Percentiles rank a stretch among this genome's conserved stretches.
phyloP scores from a whole-genome alignment of 352 stramenopile genomes.

The Pythium oligandrum region DNA sequence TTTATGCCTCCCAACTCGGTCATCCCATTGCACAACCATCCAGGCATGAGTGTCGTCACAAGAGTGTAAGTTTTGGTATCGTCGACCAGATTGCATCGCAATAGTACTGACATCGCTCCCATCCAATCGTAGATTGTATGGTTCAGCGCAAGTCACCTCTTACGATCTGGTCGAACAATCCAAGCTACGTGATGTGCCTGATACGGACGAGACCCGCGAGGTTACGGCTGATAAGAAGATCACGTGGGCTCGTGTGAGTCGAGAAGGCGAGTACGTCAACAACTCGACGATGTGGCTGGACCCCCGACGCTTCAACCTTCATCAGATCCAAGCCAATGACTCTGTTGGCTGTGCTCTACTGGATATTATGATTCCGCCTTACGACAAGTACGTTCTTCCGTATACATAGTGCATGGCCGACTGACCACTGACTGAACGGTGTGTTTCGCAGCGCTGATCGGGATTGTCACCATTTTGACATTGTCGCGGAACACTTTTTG shows the following conservation, averaged over 20 bases:
- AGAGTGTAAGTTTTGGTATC: constrained; percentile 44
- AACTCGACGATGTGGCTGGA: constrained; percentile 81
- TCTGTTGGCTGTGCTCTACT: constrained; percentile 72
- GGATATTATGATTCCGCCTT: constrained; percentile 84
- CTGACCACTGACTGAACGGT: background rate
- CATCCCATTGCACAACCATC: constrained; percentile 81
- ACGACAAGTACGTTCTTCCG: constrained; percentile 61
- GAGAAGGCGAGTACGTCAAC: constrained; percentile 42
- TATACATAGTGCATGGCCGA: too few relatives aligned
- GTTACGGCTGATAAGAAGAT: constrained; percentile 30
- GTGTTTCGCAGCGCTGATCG: constrained; percentile 45
- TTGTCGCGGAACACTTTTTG: constrained; percentile 52
- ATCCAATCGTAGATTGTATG: constrained; percentile 47
- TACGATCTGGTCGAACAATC: constrained; percentile 64
- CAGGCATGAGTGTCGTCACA: constrained; percentile 80
- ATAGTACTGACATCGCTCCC: constrained; percentile 1
- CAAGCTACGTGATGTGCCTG: constrained; percentile 18
- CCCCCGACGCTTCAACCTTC: constrained; percentile 75
- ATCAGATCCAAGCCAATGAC: constrained; percentile 69
- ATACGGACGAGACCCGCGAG: constrained; percentile 1
- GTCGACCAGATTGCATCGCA: too few relatives aligned
- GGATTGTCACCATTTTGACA: constrained; percentile 74
- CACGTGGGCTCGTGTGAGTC: constrained; percentile 59
- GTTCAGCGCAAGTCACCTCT: constrained; percentile 60
- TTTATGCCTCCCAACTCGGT: constrained; percentile 74